Evolutionary conservation across 768 basidiomycete species (phyloP), one percentile per base, ranked within the genome.

Genomic region (Auriscalpium microsporum): DNA sequence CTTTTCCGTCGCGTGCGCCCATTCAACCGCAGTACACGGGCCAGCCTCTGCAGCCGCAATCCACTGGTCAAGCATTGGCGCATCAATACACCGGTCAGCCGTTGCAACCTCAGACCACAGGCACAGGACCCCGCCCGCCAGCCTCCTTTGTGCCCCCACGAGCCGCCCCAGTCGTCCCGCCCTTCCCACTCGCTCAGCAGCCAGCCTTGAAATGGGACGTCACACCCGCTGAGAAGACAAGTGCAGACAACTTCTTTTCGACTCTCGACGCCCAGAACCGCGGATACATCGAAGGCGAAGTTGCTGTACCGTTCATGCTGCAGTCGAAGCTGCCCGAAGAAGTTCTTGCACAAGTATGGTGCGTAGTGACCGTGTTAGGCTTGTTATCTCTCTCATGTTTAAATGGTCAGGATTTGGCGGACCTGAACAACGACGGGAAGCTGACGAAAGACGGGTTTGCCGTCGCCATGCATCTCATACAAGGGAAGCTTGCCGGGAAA

Each of bases 281-380:
- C 56, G 94, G 93, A 0, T 90, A 77, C 65, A 87, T 98, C 17
- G 93, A 94, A 65, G 94, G 94, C 8, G 92, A 95, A 56, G 83
- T 91, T 36, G 96, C 93, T 8, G 96, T 96, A 5, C 92, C 91
- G 3, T 98, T 98, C 71, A 88, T 99, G 86, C 68, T 95, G 56
- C 85, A 93, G 69, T 94, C 92, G 35, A 84, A 88, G 47, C 72
- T 99, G 47, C 78, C 84, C 1, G 88, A 90, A 57, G 85, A 86
- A 28, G 77, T 80, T 23, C 77, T 99, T n/a, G 96, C 96, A 4
- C 86, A 81, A 63, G 75, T 99, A 49, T 99, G 96, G 95, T 95
- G 64, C 51, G 86, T 74, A 34, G 23, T 37, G 36, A n/a, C 35
- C 13, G n/a, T n/a, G 35, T 38, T 23, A 10, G 45, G 37, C 52